Evolutionary conservation across 1,139 yeast genomes (phyloP), one percentile per base, ranked within the genome.

Genomic region (Suhomyces choctaworum): DNA sequence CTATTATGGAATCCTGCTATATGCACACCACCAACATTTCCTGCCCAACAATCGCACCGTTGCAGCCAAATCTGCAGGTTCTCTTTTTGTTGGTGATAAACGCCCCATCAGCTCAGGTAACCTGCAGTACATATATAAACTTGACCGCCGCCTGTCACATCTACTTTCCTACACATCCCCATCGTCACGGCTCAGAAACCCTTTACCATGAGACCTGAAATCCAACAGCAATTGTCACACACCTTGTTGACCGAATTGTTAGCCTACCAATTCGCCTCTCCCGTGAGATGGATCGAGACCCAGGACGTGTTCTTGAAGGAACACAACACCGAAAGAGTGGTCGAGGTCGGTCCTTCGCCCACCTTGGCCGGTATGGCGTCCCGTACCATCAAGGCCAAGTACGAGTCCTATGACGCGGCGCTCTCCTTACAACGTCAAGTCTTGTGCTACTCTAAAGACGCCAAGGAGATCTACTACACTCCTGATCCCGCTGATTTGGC

Each of bases 241-340:
- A 83, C 89, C 46, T 76, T 92, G 51, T 76, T 92, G 62, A 89
- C 97, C 16, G 98, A 92, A 76, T 80, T 92, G 54, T 76, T 92
- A 68, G 97, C 98, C 33, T 92, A 90, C 70, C 99, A 92, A 67
- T 92, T 92, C 60, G 98, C 99, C 30, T 90, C 97, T 45, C 98
- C 99, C 31, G 99, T 92, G 48, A 82, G 97, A 77, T 92, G 99
- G 97, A 94, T 92, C 63, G 98, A 92, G 65, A 92, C 98, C 44
- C 98, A 92, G 68, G 98, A 92, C 73, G 97, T 90, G 41, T 86
- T 92, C 62, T 80, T 92, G 61, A 85, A 87, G 62, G 94, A 89
- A 52, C 86, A 80, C 77, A 89, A 90, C 66, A 86, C 97, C 45
- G 98, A 92, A 70, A 78, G 98, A 58, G 90, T 92, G 45, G 96